Evolutionary conservation across 2,329 filamentous ascomycete genomes (phyloP).

Genomic region (Coniochaeta pulveracea): DNA sequence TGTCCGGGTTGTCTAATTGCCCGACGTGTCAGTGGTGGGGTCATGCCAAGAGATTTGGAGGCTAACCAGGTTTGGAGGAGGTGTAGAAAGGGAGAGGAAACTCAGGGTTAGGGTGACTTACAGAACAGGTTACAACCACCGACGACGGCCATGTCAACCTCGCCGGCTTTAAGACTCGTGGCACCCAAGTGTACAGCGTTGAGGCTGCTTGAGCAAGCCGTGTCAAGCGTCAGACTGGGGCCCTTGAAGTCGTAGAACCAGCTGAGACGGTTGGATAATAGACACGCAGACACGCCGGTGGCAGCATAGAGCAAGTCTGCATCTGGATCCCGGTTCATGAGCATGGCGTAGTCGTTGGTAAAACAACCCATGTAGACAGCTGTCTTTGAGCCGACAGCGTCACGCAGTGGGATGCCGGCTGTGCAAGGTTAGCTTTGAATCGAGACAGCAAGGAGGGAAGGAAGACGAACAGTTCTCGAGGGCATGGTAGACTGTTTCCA

Average conservation of each 20-base stretch:
- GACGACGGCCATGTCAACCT: slow-evolving; percentile 7
- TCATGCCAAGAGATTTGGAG: no score
- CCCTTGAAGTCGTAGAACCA: slow-evolving; percentile 30
- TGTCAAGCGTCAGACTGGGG: slow-evolving; percentile 29
- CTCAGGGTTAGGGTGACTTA: no score
- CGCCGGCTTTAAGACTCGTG: slow-evolving; percentile 12
- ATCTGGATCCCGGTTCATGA: slow-evolving; percentile 12
- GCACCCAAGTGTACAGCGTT: slow-evolving; percentile 19
- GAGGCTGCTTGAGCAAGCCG: slow-evolving; percentile 29
- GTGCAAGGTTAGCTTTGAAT: background rate
- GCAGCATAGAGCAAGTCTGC: slow-evolving; percentile 6
- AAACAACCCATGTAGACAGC: slow-evolving; percentile 14
- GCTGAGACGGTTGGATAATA: slow-evolving; percentile 27
- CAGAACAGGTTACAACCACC: background rate
- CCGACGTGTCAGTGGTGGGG: no score
- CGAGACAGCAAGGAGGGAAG: background rate
- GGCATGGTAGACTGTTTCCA: slow-evolving; percentile 15
- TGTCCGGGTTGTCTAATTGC: slow-evolving; percentile 19
- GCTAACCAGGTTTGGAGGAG: no score
- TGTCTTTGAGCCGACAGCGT: slow-evolving; percentile 9
- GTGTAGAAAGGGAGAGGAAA: no score
- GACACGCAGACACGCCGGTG: background rate
- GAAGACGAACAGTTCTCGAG: slow-evolving; percentile 13
- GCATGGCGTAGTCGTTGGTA: slow-evolving; percentile 16
- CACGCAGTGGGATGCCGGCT: slow-evolving; percentile 1